These are phyloP conservation scores for Oehlia diaphana DNA, from an alignment of 192 early-diverging fungal species.

Conservation along the genomic window DNA sequence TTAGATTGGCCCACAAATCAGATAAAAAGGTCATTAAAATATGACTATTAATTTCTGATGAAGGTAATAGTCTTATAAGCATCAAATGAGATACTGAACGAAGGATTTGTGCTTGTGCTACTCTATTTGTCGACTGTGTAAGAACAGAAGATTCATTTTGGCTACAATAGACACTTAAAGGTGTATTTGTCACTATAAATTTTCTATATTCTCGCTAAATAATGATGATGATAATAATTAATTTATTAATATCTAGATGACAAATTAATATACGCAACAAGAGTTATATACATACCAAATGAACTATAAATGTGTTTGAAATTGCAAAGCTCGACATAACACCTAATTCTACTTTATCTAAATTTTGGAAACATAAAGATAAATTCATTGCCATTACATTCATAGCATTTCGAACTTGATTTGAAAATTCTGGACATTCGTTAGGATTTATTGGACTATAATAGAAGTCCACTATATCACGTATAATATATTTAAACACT, in stretches of 20 bases:
- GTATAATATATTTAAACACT: constrained; percentile 14
- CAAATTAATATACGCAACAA: neutral
- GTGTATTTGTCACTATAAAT: constrained; percentile 15
- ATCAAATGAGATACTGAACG: constrained; percentile 38
- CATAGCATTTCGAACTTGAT: constrained; percentile 20
- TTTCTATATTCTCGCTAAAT: constrained; percentile 34
- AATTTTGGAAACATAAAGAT: constrained; percentile 31
- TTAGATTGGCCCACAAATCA: constrained; percentile 50
- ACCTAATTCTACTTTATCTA: constrained; percentile 47
- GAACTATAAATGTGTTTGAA: constrained; percentile 57
- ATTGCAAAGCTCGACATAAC: constrained; percentile 50
- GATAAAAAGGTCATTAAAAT: constrained; percentile 48
- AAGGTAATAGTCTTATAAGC: constrained; percentile 41
- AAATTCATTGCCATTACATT: constrained; percentile 45
- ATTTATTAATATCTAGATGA: neutral
- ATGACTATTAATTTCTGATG: constrained; percentile 39
- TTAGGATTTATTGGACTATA: constrained; percentile 15
- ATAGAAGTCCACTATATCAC: constrained; percentile 17
- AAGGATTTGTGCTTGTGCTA: constrained; percentile 35
- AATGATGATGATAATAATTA: neutral
- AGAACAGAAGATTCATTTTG: constrained; percentile 36
- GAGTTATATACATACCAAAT: constrained; percentile 44
- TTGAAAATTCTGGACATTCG: constrained; percentile 1
- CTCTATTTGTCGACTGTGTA: constrained; percentile 38
- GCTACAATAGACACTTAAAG: neutral